phyloP scores from a whole-genome alignment of 2,329 filamentous ascomycete species.

The Scytalidium sp. region DNA sequence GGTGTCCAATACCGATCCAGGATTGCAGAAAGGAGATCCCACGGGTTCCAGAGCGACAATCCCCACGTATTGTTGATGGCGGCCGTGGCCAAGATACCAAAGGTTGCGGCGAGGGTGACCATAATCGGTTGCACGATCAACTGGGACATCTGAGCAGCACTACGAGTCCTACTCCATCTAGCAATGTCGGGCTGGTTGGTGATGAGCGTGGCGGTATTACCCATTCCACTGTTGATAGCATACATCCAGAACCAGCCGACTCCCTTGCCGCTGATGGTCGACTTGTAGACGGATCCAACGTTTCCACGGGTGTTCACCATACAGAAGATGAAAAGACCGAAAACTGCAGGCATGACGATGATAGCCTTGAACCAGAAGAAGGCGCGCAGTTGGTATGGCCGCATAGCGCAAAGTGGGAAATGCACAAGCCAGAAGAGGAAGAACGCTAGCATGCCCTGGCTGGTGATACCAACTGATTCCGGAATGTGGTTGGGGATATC shows the following conservation, averaged over 20 bases:
- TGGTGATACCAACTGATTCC: conserved; percentile 34
- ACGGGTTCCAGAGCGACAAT: conserved; percentile 16
- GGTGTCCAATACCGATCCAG: conserved; percentile 5
- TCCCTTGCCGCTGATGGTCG: not conserved
- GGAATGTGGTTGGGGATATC: conserved; percentile 37
- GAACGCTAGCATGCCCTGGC: conserved; percentile 40
- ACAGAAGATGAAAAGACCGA: conserved; percentile 32
- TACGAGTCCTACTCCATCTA: conserved; percentile 31
- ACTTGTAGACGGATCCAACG: conserved; percentile 19
- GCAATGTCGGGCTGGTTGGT: conserved; percentile 38
- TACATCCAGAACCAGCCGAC: conserved; percentile 28
- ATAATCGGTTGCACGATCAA: conserved; percentile 34
- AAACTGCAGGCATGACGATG: conserved; percentile 30
- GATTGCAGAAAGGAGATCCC: conserved; percentile 9
- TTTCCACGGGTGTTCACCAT: conserved; percentile 31
- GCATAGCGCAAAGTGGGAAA: conserved; percentile 41
- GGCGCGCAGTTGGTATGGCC: conserved; percentile 35
- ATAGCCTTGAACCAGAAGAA: conserved; percentile 39
- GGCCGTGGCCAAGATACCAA: conserved; percentile 38
- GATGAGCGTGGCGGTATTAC: conserved; percentile 28
- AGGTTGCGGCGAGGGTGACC: conserved; percentile 35
- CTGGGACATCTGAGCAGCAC: conserved; percentile 35
- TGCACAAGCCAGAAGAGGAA: conserved; percentile 55
- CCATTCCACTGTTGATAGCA: conserved; percentile 29
- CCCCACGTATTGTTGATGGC: conserved; percentile 38